Percentiles rank a stretch among this genome's conserved stretches.
Evolutionary conservation across 225 moss, liverwort and hornwort genomes (phyloP).

Genomic region (Anthoceros angustus): DNA sequence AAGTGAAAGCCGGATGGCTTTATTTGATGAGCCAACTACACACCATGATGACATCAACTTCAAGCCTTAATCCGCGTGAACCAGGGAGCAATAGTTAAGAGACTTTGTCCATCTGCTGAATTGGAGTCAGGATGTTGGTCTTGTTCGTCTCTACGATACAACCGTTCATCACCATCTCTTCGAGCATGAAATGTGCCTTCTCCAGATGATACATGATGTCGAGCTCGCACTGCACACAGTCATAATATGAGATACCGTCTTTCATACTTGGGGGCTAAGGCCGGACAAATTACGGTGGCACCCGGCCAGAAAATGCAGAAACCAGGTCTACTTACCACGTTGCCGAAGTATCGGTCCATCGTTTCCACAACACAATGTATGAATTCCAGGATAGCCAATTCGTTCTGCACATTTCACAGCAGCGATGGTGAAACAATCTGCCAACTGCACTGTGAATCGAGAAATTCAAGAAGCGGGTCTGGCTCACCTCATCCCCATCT

Average conservation of each 20-base stretch:
- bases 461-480: not conserved
- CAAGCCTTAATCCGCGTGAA: not conserved
- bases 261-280: not conserved
- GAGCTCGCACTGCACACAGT: conserved; percentile 55
- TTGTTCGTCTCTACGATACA: conserved; percentile 85
- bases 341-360: conserved; percentile 85
- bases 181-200: conserved; percentile 90
- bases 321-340: conserved; percentile 44
- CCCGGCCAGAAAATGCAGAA: conserved; percentile 3
- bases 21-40: too few relatives aligned
- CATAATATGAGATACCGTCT: too few relatives aligned
- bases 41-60: too few relatives aligned
- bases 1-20: too few relatives aligned
- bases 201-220: conserved; percentile 94
- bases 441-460: not conserved
- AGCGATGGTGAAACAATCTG: not conserved
- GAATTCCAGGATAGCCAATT: conserved; percentile 90
- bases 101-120: conserved; percentile 81
- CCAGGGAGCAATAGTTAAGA: too few relatives aligned
- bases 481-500: conserved; percentile 84
- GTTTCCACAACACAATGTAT: conserved; percentile 97
- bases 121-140: conserved; percentile 56
- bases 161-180: conserved; percentile 96
- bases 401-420: conserved; percentile 45
- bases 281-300: not conserved